phyloP scores from a whole-genome alignment of 2,329 filamentous ascomycete genomes.

The Hymenotorrendiella dingleyae region DNA sequence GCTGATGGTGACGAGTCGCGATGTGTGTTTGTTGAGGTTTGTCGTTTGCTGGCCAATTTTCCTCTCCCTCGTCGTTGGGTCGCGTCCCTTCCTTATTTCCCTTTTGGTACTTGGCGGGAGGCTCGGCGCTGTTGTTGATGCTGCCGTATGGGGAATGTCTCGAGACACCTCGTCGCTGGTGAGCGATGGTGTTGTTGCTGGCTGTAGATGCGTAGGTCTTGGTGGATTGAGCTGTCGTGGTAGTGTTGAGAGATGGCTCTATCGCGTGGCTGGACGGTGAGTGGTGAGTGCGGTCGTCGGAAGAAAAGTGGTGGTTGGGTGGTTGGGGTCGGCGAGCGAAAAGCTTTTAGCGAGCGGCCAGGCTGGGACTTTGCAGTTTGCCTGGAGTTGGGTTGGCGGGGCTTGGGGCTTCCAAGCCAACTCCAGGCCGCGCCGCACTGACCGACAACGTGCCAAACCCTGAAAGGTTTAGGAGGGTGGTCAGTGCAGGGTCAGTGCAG shows the following conservation, averaged over 20 bases:
- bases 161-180: no score
- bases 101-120: neutral
- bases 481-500: no score
- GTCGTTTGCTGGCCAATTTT: constrained; percentile 4
- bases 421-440: no score
- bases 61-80: constrained; percentile 4
- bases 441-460: no score
- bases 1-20: constrained; percentile 1
- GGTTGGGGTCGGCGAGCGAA: constrained; percentile 1
- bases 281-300: no score
- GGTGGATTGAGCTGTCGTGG: neutral
- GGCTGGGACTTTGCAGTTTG: no score
- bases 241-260: neutral
- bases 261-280: constrained; percentile 11
- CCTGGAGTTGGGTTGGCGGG: no score
- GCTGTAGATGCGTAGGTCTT: neutral
- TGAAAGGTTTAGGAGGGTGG: no score
- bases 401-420: no score
- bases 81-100: constrained; percentile 3
- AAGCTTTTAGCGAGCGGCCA: no score
- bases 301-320: neutral
- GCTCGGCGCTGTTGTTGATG: neutral
- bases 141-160: neutral
- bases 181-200: neutral
- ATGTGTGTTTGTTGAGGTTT: neutral